Percentiles rank a stretch among this genome's conserved stretches.
Conservation (phyloP, 1,139 yeast genomes). For the Yamadazyma triangularis region DNA sequence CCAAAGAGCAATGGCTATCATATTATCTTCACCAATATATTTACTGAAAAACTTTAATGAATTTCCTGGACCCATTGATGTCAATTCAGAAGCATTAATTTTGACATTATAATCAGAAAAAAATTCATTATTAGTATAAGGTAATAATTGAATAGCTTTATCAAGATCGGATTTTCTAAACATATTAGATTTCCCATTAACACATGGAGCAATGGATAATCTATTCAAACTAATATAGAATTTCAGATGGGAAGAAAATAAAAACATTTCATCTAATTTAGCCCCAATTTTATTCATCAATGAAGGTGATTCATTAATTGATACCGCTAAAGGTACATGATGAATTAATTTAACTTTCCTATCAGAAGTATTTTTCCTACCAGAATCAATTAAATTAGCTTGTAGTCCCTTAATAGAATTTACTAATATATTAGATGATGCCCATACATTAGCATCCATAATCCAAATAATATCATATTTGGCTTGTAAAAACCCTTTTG, state of each 20-base stretch:
- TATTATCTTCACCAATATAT: constrained; percentile 89
- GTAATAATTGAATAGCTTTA: constrained; percentile 47
- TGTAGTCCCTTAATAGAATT: constrained; percentile 60
- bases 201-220: constrained; percentile 81
- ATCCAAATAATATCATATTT: constrained; percentile 78
- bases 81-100: constrained; percentile 25
- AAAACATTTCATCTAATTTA: constrained; percentile 80
- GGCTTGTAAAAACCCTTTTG: constrained; percentile 70
- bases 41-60: constrained; percentile 64
- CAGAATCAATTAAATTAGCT: constrained; percentile 46
- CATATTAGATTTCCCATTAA: constrained; percentile 86
- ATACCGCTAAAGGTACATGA: constrained; percentile 69
- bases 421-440: constrained; percentile 57
- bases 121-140: constrained; percentile 18
- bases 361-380: constrained; percentile 12
- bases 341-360: constrained; percentile 68
- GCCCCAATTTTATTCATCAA: constrained; percentile 49
- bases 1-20: constrained; percentile 89
- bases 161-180: constrained; percentile 71
- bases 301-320: constrained; percentile 17
- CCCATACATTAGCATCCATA: constrained; percentile 87
- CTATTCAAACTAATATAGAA: constrained; percentile 77
- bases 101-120: constrained; percentile 30
- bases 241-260: constrained; percentile 79
- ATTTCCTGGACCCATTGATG: constrained; percentile 44